A percentile compares a stretch with the other conserved stretches of the same genome.
phyloP scores from a whole-genome alignment of 805 yeast genomes.

The Ogataea polymorpha region DNA sequence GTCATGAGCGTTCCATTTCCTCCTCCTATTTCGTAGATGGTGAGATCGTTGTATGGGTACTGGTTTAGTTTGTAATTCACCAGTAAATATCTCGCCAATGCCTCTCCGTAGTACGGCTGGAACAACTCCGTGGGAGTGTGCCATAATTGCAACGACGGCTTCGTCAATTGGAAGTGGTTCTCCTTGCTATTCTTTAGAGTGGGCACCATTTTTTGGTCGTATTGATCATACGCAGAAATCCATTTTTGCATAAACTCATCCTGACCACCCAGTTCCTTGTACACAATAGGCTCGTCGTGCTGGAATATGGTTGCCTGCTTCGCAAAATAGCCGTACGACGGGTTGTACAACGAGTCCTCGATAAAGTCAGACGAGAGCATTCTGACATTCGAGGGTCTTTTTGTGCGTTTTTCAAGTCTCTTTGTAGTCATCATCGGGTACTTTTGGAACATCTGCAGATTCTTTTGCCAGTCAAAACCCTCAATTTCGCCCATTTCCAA shows the following conservation, averaged over 20 bases:
- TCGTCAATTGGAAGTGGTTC: slow-evolving; percentile 24
- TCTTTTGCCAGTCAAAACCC: slow-evolving; percentile 33
- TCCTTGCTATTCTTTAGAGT: slow-evolving; percentile 20
- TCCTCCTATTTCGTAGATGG: slow-evolving; percentile 85
- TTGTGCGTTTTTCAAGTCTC: slow-evolving; percentile 34
- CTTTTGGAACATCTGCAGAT: slow-evolving; percentile 36
- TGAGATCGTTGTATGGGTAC: slow-evolving; percentile 68
- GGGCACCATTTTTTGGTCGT: slow-evolving; percentile 36
- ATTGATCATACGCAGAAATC: slow-evolving; percentile 58
- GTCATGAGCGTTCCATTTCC: slow-evolving; percentile 87
- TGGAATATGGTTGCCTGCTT: slow-evolving; percentile 76
- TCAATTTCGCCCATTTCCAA: slow-evolving; percentile 37
- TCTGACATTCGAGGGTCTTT: slow-evolving; percentile 59
- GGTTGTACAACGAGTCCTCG: slow-evolving; percentile 81
- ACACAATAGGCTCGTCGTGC: slow-evolving; percentile 62
- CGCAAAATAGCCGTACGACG: slow-evolving; percentile 77
- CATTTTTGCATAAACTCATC: slow-evolving; percentile 71
- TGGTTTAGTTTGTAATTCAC: slow-evolving; percentile 65
- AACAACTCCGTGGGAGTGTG: slow-evolving; percentile 88
- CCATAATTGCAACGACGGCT: slow-evolving; percentile 67
- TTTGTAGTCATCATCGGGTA: slow-evolving; percentile 42
- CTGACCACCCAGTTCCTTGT: slow-evolving; percentile 50
- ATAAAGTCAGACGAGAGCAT: slow-evolving; percentile 80
- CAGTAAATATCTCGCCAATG: slow-evolving; percentile 75
- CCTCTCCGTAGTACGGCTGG: slow-evolving; percentile 81